These are phyloP conservation scores for Keqinozyma sinolaborantium DNA, from an alignment of 1,139 yeast species.

Conservation along the genomic window DNA sequence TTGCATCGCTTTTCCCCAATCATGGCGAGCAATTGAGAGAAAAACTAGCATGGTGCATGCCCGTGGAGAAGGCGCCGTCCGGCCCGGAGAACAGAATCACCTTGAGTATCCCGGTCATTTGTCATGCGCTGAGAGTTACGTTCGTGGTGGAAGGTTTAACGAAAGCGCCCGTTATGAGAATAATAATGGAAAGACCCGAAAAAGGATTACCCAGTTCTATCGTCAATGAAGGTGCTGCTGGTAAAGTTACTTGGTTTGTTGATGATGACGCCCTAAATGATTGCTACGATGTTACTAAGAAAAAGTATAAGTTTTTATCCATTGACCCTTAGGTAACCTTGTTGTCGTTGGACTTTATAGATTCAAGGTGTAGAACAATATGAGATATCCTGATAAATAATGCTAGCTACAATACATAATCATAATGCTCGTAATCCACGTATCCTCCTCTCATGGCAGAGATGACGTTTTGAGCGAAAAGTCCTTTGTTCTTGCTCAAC, in stretches of 20 bases:
- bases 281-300: slow-evolving; percentile 68
- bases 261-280: slow-evolving; percentile 93
- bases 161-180: slow-evolving; percentile 89
- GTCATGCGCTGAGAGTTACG: slow-evolving; percentile 89
- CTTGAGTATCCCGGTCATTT: slow-evolving; percentile 88
- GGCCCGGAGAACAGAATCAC: slow-evolving; percentile 90
- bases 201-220: slow-evolving; percentile 92
- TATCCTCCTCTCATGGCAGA: slow-evolving; percentile 71
- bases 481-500: slow-evolving; percentile 53
- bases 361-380: too few species aligned
- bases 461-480: slow-evolving; percentile 58
- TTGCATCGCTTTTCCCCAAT: slow-evolving; percentile 92
- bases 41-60: slow-evolving; percentile 93
- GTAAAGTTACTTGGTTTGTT: slow-evolving; percentile 96
- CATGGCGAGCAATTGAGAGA: slow-evolving; percentile 84
- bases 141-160: slow-evolving; percentile 96
- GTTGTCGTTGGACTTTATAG: background rate
- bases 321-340: slow-evolving; percentile 12
- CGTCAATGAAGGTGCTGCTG: slow-evolving; percentile 95
- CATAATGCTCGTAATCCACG: slow-evolving; percentile 60
- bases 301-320: slow-evolving; percentile 62
- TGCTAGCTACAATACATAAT: slow-evolving; percentile 36
- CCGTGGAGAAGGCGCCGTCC: slow-evolving; percentile 88
- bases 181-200: slow-evolving; percentile 95
- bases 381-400: too few species aligned